A percentile compares a stretch with the other conserved stretches of the same genome.
phyloP scores from a whole-genome alignment of 768 basidiomycete genomes.

The Clitopilus hobsonii region DNA sequence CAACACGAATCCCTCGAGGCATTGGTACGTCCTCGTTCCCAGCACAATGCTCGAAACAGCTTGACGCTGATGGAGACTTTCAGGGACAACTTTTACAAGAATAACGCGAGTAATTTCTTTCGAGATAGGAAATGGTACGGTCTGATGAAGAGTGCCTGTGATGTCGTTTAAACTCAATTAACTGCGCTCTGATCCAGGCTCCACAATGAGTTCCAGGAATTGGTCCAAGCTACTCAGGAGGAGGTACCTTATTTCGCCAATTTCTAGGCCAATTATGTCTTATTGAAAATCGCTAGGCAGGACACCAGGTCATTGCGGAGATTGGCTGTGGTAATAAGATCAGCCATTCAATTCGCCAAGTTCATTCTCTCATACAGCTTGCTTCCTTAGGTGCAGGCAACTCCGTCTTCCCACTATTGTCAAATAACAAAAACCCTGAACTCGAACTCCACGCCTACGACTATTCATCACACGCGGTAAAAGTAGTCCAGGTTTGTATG shows the following conservation, averaged over 20 bases:
- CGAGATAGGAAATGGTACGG: constrained; percentile 83
- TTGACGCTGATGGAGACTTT: constrained; percentile 13
- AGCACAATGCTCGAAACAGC: background rate
- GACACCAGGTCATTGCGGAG: constrained; percentile 73
- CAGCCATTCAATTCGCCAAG: background rate
- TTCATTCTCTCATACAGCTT: constrained; percentile 1
- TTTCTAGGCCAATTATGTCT: constrained; percentile 1
- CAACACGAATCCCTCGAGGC: constrained; percentile 66
- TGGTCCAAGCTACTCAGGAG: constrained; percentile 62
- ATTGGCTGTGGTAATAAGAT: constrained; percentile 76
- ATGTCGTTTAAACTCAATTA: background rate
- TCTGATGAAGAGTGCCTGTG: background rate
- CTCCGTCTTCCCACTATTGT: constrained; percentile 83
- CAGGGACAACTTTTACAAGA: constrained; percentile 94
- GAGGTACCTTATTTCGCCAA: constrained; percentile 37
- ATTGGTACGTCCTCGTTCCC: constrained; percentile 47
- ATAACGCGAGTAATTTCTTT: constrained; percentile 86
- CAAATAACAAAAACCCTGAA: constrained; percentile 76
- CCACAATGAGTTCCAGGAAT: constrained; percentile 91
- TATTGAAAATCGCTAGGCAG: constrained; percentile 56
- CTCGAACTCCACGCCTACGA: constrained; percentile 81
- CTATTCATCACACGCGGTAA: constrained; percentile 84
- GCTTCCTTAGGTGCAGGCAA: constrained; percentile 78
- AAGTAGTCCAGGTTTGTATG: constrained; percentile 75
- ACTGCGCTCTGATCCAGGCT: constrained; percentile 46